phyloP scores from a whole-genome alignment of 176 grass and related monocot species.

The Juncus inflexus region DNA sequence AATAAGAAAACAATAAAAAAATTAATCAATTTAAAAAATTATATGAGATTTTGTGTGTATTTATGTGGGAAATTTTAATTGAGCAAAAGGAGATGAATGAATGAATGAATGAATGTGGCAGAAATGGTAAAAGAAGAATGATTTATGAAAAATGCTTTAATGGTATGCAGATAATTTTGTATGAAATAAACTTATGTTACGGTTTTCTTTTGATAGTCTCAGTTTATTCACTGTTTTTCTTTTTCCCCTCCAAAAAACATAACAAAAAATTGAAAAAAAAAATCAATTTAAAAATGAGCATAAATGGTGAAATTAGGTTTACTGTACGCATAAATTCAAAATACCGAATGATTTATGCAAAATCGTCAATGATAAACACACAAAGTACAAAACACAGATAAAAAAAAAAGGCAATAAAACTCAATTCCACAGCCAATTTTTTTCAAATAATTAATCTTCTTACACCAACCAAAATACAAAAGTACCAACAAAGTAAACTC shows the following conservation, averaged over 20 bases:
- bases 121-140: not conserved
- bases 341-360: not conserved
- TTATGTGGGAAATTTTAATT: not conserved
- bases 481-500: not conserved
- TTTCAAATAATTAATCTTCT: not conserved
- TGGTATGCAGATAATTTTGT: not conserved
- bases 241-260: too few relatives aligned
- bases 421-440: not conserved
- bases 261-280: not conserved
- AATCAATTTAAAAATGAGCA: not conserved
- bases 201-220: too few relatives aligned
- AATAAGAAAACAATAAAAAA: conserved; percentile 15
- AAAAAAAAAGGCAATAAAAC: conserved; percentile 6
- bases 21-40: conserved; percentile 17
- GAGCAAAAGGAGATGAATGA: too few relatives aligned
- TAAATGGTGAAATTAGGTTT: not conserved
- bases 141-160: conserved; percentile 12
- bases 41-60: not conserved
- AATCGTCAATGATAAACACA: not conserved
- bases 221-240: too few relatives aligned
- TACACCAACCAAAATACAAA: not conserved
- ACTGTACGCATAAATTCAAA: not conserved
- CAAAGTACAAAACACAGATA: not conserved
- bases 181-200: too few relatives aligned
- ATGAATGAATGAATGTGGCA: too few relatives aligned